Conservation (phyloP, 1,284 basidiomycete genomes). For the Psilocybe mexicana region DNA sequence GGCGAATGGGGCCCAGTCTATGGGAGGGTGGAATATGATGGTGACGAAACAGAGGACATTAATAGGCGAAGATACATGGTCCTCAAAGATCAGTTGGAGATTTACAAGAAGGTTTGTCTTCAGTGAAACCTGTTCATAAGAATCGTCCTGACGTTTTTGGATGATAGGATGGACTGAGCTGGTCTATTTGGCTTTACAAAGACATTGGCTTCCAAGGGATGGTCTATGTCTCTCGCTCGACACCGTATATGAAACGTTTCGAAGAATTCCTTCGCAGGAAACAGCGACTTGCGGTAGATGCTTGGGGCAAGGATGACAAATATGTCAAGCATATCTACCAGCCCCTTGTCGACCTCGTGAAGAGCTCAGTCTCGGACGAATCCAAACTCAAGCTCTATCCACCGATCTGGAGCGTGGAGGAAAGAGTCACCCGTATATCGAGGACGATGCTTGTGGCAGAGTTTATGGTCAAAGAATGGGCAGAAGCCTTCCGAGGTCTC, state of each 20-base stretch:
- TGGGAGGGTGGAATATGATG: slow-evolving; percentile 58
- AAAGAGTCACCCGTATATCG: slow-evolving; percentile 53
- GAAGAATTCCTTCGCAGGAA: slow-evolving; percentile 64
- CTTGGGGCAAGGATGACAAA: slow-evolving; percentile 65
- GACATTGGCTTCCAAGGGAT: slow-evolving; percentile 86
- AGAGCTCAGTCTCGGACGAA: slow-evolving; percentile 41
- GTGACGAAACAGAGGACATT: slow-evolving; percentile 57
- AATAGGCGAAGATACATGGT: slow-evolving; percentile 69
- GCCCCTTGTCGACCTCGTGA: slow-evolving; percentile 57
- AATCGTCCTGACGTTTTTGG: slow-evolving; percentile 1
- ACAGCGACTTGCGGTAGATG: slow-evolving; percentile 62
- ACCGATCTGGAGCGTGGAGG: slow-evolving; percentile 43
- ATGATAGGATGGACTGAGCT: slow-evolving; percentile 62
- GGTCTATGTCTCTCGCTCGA: slow-evolving; percentile 67
- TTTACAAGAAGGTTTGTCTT: slow-evolving; percentile 61
- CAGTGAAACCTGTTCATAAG: neutral
- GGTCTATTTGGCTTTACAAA: slow-evolving; percentile 88
- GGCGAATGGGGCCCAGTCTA: slow-evolving; percentile 75
- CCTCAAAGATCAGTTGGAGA: slow-evolving; percentile 70
- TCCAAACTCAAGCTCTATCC: slow-evolving; percentile 44
- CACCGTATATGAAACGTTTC: slow-evolving; percentile 70
- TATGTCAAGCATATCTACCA: slow-evolving; percentile 57
- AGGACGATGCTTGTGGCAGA: slow-evolving; percentile 66
- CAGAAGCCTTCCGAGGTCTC: slow-evolving; percentile 60
- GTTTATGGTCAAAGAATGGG: slow-evolving; percentile 66